phyloP scores from a whole-genome alignment of 2,329 filamentous ascomycete species.

The Microascus cirrosus region DNA sequence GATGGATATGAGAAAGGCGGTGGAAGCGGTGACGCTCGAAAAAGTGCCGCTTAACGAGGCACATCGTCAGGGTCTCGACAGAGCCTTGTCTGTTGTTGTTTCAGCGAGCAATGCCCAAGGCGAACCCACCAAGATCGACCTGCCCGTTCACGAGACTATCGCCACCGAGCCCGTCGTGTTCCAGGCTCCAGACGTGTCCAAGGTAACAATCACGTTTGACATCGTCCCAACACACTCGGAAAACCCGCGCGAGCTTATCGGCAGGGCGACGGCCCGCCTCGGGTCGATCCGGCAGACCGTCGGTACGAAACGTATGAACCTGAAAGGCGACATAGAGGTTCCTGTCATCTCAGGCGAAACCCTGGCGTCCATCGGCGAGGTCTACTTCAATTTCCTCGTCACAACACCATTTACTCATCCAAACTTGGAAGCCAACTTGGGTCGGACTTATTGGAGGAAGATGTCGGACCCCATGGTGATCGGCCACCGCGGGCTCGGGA shows the following conservation, averaged over 20 bases:
- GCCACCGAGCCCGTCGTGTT: conserved; percentile 91
- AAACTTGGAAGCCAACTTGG: conserved; percentile 82
- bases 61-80: conserved; percentile 88
- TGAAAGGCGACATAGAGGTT: conserved; percentile 86
- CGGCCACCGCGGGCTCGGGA: conserved; percentile 67
- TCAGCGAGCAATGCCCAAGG: conserved; percentile 76
- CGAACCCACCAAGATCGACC: conserved; percentile 79
- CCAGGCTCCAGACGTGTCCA: conserved; percentile 62
- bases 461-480: conserved; percentile 77
- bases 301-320: conserved; percentile 75
- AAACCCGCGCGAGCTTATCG: conserved; percentile 67
- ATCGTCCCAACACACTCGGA: conserved; percentile 93
- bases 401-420: conserved; percentile 91
- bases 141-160: conserved; percentile 89
- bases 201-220: conserved; percentile 87
- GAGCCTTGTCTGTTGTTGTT: conserved; percentile 82
- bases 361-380: conserved; percentile 82
- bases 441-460: conserved; percentile 95
- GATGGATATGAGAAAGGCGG: conserved; percentile 81
- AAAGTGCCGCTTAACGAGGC: conserved; percentile 79
- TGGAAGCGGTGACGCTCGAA: conserved; percentile 75
- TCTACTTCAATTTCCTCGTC: conserved; percentile 95
- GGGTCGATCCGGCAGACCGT: conserved; percentile 76
- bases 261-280: conserved; percentile 77
- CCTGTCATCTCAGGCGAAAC: conserved; percentile 70